These are phyloP conservation scores for Chaetomium olivaceum DNA, from an alignment of 2,329 filamentous ascomycete genomes.

Conservation along the genomic window DNA sequence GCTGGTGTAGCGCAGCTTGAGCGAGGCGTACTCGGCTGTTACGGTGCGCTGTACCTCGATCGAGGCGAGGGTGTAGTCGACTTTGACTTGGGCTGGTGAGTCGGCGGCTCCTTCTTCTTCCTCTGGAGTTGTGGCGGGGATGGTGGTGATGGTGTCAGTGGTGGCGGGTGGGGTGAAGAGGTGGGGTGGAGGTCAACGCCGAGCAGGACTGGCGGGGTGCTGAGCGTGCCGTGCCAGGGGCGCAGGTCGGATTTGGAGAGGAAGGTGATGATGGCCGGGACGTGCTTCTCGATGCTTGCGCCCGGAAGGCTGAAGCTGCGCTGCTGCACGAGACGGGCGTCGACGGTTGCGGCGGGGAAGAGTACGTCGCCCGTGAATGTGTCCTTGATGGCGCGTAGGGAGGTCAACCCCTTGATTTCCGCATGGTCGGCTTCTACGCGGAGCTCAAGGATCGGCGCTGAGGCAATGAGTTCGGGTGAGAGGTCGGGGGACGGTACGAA, in stretches of 20 bases:
- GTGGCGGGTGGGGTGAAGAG: neutral
- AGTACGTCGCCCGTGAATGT: constrained; percentile 46
- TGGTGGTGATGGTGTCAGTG: neutral
- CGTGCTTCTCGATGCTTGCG: constrained; percentile 30
- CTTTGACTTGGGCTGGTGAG: constrained; percentile 6
- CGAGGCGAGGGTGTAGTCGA: constrained; percentile 50
- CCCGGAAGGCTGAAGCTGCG: constrained; percentile 38
- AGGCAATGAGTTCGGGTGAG: constrained; percentile 7
- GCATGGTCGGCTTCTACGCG: constrained; percentile 40
- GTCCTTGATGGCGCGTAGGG: constrained; percentile 44
- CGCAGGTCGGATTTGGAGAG: constrained; percentile 48
- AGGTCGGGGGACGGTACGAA: constrained; percentile 45
- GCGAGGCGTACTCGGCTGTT: constrained; percentile 45
- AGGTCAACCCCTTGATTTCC: constrained; percentile 38
- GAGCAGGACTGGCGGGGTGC: constrained; percentile 41
- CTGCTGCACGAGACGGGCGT: constrained; percentile 49
- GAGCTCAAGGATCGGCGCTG: constrained; percentile 42
- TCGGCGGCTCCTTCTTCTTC: neutral
- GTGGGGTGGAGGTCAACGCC: constrained; percentile 30
- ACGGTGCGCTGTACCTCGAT: constrained; percentile 54
- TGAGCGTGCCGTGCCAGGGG: constrained; percentile 51
- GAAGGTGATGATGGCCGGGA: constrained; percentile 46
- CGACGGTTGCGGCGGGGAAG: constrained; percentile 49
- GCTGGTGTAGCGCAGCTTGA: constrained; percentile 53
- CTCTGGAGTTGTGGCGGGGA: neutral